Base-by-base conservation (phyloP, 257 asterid genomes). In the Primulina huaijiensis region DNA sequence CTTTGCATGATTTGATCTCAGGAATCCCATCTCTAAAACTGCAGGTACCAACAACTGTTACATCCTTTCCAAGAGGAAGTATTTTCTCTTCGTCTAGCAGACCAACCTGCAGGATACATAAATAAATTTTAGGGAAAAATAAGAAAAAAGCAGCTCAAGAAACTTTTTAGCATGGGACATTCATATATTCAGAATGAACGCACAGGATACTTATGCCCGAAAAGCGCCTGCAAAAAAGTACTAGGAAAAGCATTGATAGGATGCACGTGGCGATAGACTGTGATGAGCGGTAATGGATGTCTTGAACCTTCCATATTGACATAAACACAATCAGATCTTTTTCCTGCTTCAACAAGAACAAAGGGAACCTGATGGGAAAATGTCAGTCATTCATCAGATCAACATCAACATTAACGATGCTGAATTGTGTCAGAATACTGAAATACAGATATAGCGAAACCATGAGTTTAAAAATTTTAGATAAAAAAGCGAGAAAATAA, bases 261-360 rank as follows among this genome's bases (percentile, higher is more conserved):
- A 81, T 82, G 89, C 69, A 91, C 74, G 64, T 88, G 87, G 75
- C 82, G 91, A 85, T 86, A 88, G 75, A 85, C 85, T 52, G 95
- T 86, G 33, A 83, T 78, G 55, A 91, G 89, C 61, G 99, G 99
- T 65, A 91, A 86, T 5, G 84, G 89, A 77, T 94, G 99, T 16
- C 66, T 75, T 76, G 97, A 91, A 72, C 96, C 97, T 69, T 86
- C 92, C 97, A 91, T 81, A 86, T 89, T 86, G 61, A 94, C 95
- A 52, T 78, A 60, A 64, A 89, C 75, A 86, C 83, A 85, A 71
- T 82, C 89, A 65, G 95, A 81, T 25, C 82, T 67, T 40, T 82
- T 82, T 65, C 85, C 90, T 20, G 72, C 76, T 68, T 88, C 96
- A 74, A 84, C 89, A 73, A 94, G 88, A 78, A 87, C 53, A 80